Base-by-base conservation (phyloP, 2,329 filamentous ascomycete genomes). In the Colletotrichum godetiae region DNA sequence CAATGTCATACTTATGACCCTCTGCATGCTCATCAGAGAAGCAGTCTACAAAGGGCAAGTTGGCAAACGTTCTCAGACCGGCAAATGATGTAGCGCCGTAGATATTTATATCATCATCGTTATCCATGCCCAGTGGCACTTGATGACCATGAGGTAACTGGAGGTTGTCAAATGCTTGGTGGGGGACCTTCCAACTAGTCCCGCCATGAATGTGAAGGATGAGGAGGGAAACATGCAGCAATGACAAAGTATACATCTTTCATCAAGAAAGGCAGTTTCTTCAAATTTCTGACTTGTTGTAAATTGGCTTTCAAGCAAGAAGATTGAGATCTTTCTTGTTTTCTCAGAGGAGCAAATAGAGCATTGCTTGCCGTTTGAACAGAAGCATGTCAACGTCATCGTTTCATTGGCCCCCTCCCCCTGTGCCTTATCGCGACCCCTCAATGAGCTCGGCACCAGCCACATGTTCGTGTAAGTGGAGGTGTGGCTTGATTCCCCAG, bases 31-130 rank as follows among this genome's bases (percentile, higher is more conserved):
- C 74, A 2, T 77, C 61, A 4, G 69, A 65, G 55, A 79, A 80
- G 67, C 79, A 80, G 52, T 80, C 73, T 6, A 75, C 73, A 15
- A 77, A 77, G 0, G 76, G 76, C 3, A 80, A 67, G 19, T 76
- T 76, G 4, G 78, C 79, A 61, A 79, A 80, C 0, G 77, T 79
- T 31, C 70, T 76, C 3, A 77, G 65, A 3, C 76, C 75, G 2
- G 72, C 76, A 68, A 61, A 75, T 61, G 56, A 69, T 67, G 61
- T 58, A 27, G 67, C 70, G 15, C 71, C 64, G 5, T 75, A 74
- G 6, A 75, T 24, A 11, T 75, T 69, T 4, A 77, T 37, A 7
- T 75, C 71, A 8, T 72, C 76, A n/a, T 77, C 62, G 24, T 52
- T 8, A 7, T 24, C 3, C 13, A 46, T 22, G 61, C 7, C 73